These are phyloP conservation scores for Diutina rugosa DNA, from an alignment of 1,139 yeast species.

Conservation along the genomic window DNA sequence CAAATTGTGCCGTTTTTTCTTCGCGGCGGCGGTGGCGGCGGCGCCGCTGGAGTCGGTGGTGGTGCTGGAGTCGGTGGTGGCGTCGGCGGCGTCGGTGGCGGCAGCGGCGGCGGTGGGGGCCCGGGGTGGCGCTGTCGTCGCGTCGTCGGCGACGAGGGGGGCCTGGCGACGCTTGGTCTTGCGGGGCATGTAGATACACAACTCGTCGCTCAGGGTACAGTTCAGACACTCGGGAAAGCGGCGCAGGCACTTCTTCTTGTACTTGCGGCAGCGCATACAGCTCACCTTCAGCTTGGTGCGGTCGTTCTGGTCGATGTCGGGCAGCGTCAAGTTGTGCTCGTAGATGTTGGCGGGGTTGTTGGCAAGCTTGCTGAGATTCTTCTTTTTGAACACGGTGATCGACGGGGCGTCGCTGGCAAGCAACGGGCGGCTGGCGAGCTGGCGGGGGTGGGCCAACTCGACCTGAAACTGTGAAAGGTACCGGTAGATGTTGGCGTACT, in stretches of 20 bases:
- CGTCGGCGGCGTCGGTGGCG: not conserved
- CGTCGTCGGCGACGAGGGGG: not conserved
- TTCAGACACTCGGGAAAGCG: slow-evolving; percentile 1
- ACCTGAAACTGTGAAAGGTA: not conserved
- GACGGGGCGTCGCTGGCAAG: not conserved
- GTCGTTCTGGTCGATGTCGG: slow-evolving; percentile 1
- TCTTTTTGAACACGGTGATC: slow-evolving; percentile 1
- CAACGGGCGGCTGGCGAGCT: not conserved
- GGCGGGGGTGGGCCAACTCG: not conserved
- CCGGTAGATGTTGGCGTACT: slow-evolving; percentile 1
- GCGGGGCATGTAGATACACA: not conserved
- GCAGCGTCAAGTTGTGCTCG: slow-evolving; percentile 1
- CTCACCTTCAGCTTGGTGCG: not conserved
- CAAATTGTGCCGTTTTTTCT: not conserved
- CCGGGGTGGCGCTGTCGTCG: not conserved
- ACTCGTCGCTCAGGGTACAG: slow-evolving; percentile 1
- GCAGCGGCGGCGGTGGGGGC: not conserved
- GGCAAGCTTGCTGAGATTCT: not conserved
- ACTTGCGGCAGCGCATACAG: slow-evolving; percentile 1
- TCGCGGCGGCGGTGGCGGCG: not conserved
- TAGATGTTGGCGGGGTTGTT: not conserved
- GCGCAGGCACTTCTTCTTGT: slow-evolving; percentile 2
- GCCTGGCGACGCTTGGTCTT: not conserved
- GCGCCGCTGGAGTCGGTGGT: too few relatives aligned
- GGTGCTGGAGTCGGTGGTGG: not conserved